Base-by-base conservation (phyloP, 1,284 basidiomycete genomes). In the Lignosus rhinocerotis region DNA sequence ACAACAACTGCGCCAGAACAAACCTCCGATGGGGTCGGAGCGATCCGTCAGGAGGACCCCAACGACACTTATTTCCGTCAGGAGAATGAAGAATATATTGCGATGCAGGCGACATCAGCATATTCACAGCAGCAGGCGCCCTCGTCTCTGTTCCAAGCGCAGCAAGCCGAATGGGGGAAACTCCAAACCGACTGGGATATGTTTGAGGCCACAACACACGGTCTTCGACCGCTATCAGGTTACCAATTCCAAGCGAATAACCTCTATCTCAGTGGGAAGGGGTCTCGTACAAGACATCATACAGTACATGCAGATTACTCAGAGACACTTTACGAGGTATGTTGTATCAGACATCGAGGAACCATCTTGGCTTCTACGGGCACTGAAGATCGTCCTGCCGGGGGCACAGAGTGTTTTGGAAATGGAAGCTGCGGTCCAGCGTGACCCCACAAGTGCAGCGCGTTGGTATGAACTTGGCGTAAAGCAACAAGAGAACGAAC, bases 401-500 rank as follows among this genome's bases (percentile, higher is more conserved):
- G 21, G 57, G 67, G 9, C 31, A 45, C 73, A 95, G 93, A 92
- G 82, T 63, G 86, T 95, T 6, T 80, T 98, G 16, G 92, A 96
- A 72, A 82, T 95, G 31, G 96, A 99, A 76, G 96, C 95, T 3
- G 84, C 83, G 8, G 94, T 97, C 9, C 93, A 97, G 70, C 81
- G 81, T 43, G 83, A 95, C 66, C 87, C 90, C 39, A 77, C 73
- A 0, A 84, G 92, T 62, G 87, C 92, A 0, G 69, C 75, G 38
- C 89, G 89, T 7, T 99, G 96, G 96, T 95, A 86, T 69, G 85
- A 91, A 59, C 87, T 99, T 46, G 96, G 97, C 30, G 88, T 99
- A 47, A 96, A 94, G 75, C 97, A 99, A 72, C 96, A 99, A 75
- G 96, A 98, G 75, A 98, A 97, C 72, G 96, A 99, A 73, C 87